Evolutionary conservation across 192 early-diverging fungal species (phyloP).

Genomic region (Backusella psychrophila): DNA sequence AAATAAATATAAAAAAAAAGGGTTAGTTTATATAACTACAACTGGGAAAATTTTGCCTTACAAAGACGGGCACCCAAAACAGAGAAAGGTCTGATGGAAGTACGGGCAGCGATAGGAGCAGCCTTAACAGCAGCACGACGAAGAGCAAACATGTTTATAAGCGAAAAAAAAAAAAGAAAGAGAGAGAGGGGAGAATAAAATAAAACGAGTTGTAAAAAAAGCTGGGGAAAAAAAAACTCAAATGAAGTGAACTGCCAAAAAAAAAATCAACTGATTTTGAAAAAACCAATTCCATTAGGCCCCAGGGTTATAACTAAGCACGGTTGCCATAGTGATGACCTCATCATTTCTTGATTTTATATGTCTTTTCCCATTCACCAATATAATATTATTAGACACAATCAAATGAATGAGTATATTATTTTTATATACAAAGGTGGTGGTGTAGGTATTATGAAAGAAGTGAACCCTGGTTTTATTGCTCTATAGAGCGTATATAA

Average conservation of each 20-base stretch:
- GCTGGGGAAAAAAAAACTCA: background rate
- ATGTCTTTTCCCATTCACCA: too few species aligned
- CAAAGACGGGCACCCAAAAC: slow-evolving; percentile 49
- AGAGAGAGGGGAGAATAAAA: background rate
- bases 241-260: background rate
- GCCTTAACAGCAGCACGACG: slow-evolving; percentile 44
- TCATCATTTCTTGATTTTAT: background rate
- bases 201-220: background rate
- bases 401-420: too few species aligned
- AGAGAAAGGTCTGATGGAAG: slow-evolving; percentile 48
- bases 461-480: too few species aligned
- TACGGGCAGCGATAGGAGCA: slow-evolving; percentile 38
- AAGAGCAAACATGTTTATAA: slow-evolving; percentile 44
- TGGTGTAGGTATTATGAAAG: too few species aligned
- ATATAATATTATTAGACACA: too few species aligned
- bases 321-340: background rate
- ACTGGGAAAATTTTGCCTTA: slow-evolving; percentile 24
- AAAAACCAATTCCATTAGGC: background rate
- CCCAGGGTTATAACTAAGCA: background rate
- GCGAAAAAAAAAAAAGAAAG: background rate
- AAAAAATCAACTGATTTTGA: slow-evolving; percentile 3
- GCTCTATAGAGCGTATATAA: too few species aligned
- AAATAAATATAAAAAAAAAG: slow-evolving; percentile 2
- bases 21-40: background rate
- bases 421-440: too few species aligned